These are phyloP conservation scores for Cercophora sp. DNA, from an alignment of 495 filamentous ascomycete genomes.

Conservation along the genomic window DNA sequence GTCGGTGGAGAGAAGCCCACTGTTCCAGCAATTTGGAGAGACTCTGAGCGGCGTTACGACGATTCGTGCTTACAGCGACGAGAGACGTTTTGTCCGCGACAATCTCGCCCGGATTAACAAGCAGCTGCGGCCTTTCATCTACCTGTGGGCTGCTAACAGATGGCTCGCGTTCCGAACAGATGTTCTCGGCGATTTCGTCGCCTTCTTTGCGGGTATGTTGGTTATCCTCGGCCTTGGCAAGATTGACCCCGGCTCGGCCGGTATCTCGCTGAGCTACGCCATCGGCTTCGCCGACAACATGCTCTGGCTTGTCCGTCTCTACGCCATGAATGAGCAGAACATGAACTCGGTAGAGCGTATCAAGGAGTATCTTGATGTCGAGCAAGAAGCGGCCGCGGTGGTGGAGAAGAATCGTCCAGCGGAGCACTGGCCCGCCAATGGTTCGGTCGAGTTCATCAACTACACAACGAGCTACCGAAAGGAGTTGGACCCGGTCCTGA, in stretches of 20 bases:
- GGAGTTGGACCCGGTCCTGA: slow-evolving; percentile 83
- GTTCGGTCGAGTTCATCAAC: slow-evolving; percentile 77
- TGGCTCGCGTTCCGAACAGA: slow-evolving; percentile 96
- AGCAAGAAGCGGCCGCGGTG: slow-evolving; percentile 81
- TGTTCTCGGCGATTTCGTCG: slow-evolving; percentile 81
- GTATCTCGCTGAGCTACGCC: slow-evolving; percentile 95
- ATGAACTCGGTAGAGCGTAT: slow-evolving; percentile 99
- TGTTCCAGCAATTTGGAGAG: slow-evolving; percentile 98
- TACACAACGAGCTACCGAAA: slow-evolving; percentile 87
- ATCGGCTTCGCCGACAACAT: slow-evolving; percentile 97
- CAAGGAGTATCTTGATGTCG: slow-evolving; percentile 93
- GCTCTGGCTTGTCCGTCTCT: slow-evolving; percentile 94
- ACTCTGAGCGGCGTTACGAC: slow-evolving; percentile 95
- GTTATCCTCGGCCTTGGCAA: slow-evolving; percentile 78
- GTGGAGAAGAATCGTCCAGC: slow-evolving; percentile 75
- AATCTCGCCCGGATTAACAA: slow-evolving; percentile 86
- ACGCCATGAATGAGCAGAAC: slow-evolving; percentile 93
- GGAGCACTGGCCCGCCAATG: slow-evolving; percentile 78
- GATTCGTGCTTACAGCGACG: slow-evolving; percentile 94
- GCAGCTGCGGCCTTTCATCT: slow-evolving; percentile 91
- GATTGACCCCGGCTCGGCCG: slow-evolving; percentile 90
- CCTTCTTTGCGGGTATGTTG: slow-evolving; percentile 92
- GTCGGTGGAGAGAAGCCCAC: slow-evolving; percentile 87
- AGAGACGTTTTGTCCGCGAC: slow-evolving; percentile 87
- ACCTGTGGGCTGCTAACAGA: slow-evolving; percentile 93